A percentile compares a stretch with the other conserved stretches of the same genome.
phyloP scores from a whole-genome alignment of 2,329 filamentous ascomycete species.

The Clarireedia paspali region DNA sequence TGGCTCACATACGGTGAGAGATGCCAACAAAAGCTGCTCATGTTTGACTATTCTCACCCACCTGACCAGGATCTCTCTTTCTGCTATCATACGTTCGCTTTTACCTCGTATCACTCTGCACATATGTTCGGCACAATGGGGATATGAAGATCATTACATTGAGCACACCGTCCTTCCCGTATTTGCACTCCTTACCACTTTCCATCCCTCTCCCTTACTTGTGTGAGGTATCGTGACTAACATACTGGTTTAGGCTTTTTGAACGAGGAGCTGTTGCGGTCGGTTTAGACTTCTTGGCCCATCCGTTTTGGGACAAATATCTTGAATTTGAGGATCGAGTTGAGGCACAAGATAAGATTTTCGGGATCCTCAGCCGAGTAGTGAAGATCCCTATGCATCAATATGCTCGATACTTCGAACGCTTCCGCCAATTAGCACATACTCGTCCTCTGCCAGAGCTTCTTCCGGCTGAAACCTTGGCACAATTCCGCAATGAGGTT shows the following conservation, averaged over 20 bases:
- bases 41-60: slow-evolving; percentile 57
- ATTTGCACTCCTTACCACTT: slow-evolving; percentile 48
- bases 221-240: slow-evolving; percentile 15
- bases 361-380: slow-evolving; percentile 72
- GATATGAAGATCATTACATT: slow-evolving; percentile 40
- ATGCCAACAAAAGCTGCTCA: slow-evolving; percentile 52
- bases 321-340: slow-evolving; percentile 92
- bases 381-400: slow-evolving; percentile 92
- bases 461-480: slow-evolving; percentile 58
- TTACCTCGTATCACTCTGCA: slow-evolving; percentile 32
- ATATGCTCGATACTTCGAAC: slow-evolving; percentile 90
- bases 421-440: slow-evolving; percentile 72
- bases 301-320: slow-evolving; percentile 99
- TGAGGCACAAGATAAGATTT: slow-evolving; percentile 77
- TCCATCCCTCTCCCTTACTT: slow-evolving; percentile 21
- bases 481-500: slow-evolving; percentile 64
- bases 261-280: slow-evolving; percentile 80
- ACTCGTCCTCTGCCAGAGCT: slow-evolving; percentile 66
- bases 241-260: slow-evolving; percentile 59
- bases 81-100: slow-evolving; percentile 38
- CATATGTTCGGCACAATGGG: slow-evolving; percentile 33
- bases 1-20: slow-evolving; percentile 61
- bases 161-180: slow-evolving; percentile 51
- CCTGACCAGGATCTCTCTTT: slow-evolving; percentile 53
- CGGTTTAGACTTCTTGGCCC: slow-evolving; percentile 86